phyloP scores from a whole-genome alignment of 192 early-diverging fungal species.

The Backusella circina region DNA sequence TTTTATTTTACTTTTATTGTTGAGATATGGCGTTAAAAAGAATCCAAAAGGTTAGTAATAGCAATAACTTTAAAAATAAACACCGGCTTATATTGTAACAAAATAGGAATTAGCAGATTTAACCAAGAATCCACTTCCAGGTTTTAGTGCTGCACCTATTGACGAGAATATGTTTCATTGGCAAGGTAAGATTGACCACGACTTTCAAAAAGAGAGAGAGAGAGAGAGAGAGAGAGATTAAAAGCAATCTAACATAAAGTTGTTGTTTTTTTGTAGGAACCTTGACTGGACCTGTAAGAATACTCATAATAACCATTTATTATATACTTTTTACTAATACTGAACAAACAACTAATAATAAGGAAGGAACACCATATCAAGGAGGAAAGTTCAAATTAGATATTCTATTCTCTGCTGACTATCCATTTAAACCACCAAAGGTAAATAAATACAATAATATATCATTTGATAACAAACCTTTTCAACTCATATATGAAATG shows the following conservation, averaged over 20 bases:
- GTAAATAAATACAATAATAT: constrained; percentile 25
- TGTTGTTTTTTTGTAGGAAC: background rate
- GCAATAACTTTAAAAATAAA: background rate
- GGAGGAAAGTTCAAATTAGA: constrained; percentile 70
- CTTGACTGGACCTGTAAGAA: background rate
- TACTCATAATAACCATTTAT: background rate
- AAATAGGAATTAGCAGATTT: constrained; percentile 64
- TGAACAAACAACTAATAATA: background rate
- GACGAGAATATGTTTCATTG: constrained; percentile 67
- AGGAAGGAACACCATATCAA: constrained; percentile 60
- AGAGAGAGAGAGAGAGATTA: too few species aligned
- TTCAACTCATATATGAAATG: too few species aligned
- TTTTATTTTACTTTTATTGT: background rate
- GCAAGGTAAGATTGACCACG: constrained; percentile 43
- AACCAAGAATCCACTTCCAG: constrained; percentile 53
- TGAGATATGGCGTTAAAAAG: constrained; percentile 33
- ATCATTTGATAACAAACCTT: background rate
- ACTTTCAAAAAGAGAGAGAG: background rate
- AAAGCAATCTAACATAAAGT: background rate
- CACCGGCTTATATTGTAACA: background rate
- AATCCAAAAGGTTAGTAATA: constrained; percentile 27
- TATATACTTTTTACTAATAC: background rate
- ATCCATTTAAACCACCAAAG: constrained; percentile 80
- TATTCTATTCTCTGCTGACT: constrained; percentile 68
- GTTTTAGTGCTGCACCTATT: constrained; percentile 45